phyloP scores from a whole-genome alignment of 2,329 filamentous ascomycete species.

The Ustulina deusta region DNA sequence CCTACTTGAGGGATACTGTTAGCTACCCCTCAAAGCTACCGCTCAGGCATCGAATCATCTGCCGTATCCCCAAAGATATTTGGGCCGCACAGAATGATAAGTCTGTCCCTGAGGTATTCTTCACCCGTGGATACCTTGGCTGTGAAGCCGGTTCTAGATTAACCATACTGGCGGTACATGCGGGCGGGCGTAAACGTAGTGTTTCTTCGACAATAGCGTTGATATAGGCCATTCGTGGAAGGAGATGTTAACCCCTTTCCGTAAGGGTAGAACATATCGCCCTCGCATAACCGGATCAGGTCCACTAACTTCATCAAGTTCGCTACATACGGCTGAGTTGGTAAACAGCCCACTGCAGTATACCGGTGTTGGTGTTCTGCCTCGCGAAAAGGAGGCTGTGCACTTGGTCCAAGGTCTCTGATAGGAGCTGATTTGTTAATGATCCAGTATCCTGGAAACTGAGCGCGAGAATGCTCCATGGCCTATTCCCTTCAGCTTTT shows the following conservation, averaged over 20 bases:
- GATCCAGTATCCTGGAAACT: slow-evolving; percentile 33
- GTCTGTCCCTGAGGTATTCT: slow-evolving; percentile 36
- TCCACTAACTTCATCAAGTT: slow-evolving; percentile 36
- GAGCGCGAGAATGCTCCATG: slow-evolving; percentile 34
- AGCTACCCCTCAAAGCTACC: slow-evolving; percentile 41
- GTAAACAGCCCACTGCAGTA: slow-evolving; percentile 38
- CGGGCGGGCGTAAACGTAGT: slow-evolving; percentile 37
- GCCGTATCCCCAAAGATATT: slow-evolving; percentile 42
- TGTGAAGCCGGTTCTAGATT: slow-evolving; percentile 33
- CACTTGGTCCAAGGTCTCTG: slow-evolving; percentile 39
- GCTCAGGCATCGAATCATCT: slow-evolving; percentile 46
- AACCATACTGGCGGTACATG: slow-evolving; percentile 29
- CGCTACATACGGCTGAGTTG: slow-evolving; percentile 37
- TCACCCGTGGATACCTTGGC: slow-evolving; percentile 30
- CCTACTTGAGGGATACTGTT: slow-evolving; percentile 25
- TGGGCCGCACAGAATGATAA: slow-evolving; percentile 43
- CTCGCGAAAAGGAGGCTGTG: slow-evolving; percentile 42
- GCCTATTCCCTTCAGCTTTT: slow-evolving; percentile 22
- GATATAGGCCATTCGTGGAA: slow-evolving; percentile 30
- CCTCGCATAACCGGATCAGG: neutral
- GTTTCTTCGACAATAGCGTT: slow-evolving; percentile 40
- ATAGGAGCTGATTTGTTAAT: slow-evolving; percentile 31
- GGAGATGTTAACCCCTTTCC: slow-evolving; percentile 2
- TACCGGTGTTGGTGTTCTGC: slow-evolving; percentile 39
- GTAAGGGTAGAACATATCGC: neutral